phyloP scores from a whole-genome alignment of 306 rosid genomes.

The Calophaca sinica region DNA sequence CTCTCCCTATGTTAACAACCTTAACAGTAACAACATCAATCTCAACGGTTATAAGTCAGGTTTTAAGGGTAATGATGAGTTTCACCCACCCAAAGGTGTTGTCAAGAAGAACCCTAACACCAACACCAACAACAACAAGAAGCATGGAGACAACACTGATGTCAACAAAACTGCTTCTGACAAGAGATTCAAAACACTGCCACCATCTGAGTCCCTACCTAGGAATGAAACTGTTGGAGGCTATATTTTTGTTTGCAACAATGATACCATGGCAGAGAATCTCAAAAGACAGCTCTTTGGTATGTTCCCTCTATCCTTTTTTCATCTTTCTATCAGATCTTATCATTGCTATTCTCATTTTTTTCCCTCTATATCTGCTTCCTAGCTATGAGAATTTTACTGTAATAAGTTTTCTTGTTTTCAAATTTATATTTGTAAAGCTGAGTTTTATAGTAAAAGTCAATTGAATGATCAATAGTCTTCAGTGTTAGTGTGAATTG shows the following conservation, averaged over 20 bases:
- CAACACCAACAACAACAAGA: conserved; percentile 43
- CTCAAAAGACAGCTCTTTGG: conserved; percentile 90
- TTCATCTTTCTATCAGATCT: background rate
- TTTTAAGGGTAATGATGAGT: conserved; percentile 57
- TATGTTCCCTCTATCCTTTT: conserved; percentile 35
- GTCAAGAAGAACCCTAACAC: conserved; percentile 54
- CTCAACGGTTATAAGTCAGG: conserved; percentile 59
- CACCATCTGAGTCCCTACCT: conserved; percentile 83
- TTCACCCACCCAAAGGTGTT: conserved; percentile 49
- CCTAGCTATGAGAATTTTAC: background rate
- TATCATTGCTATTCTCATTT: background rate
- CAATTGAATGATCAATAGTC: conserved; percentile 20
- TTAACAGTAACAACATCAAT: conserved; percentile 36
- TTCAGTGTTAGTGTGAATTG: too few species aligned
- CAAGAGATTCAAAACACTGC: conserved; percentile 84
- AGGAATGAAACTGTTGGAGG: conserved; percentile 86
- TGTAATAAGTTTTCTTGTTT: background rate
- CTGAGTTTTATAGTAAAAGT: too few species aligned
- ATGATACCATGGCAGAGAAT: conserved; percentile 95
- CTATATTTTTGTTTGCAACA: conserved; percentile 93
- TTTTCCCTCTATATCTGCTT: background rate
- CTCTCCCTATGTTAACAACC: conserved; percentile 48
- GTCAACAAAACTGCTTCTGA: conserved; percentile 53
- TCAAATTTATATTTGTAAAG: background rate
- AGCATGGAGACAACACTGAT: conserved; percentile 58